Base-by-base conservation (phyloP, 2,329 filamentous ascomycete genomes). In the Aspergillus udagawae region DNA sequence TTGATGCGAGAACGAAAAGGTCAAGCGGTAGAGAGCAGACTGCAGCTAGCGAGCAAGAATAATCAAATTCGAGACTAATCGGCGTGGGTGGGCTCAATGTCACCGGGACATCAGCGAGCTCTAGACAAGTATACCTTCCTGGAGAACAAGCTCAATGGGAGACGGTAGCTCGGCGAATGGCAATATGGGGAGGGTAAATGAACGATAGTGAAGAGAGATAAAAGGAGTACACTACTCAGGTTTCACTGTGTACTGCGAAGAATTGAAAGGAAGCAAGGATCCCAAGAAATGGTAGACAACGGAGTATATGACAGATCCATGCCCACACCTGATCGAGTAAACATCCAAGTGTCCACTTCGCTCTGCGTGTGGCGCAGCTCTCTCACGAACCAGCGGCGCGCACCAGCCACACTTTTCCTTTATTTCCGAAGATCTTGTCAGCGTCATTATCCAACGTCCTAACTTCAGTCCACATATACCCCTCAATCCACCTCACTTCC, bases 91-190 rank as follows among this genome's bases (percentile, higher is more conserved):
- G 23, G 56, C 25, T 53, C 35, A 50, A 54, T 66, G 63, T 68
- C 67, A 62, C 64, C 66, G 62, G 63, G 65, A 62, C 65, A 86
- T 83, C 71, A 80, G 78, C 63, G 70, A 75, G 54, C 54, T 76
- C 83, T 72, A 87, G 25, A 32, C 25, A 52, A 49, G 48, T 48
- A 61, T 48, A 48, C 53, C 27, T 38, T 38, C 5, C 14, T 17
- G 32, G 54, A 49, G 51, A 50, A 54, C 54, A 57, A 52, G 52
- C 49, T 45, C 48, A 53, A 52, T 50, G 41, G 41, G 55, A 42
- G 44, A 35, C 9, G 28, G 28, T 29, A 29, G 28, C 28, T 29
- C 28, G 28, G 28, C 3, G 28, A 29, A 4, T 29, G 28, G 28
- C 10, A 29, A 12, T 4, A 29, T 29, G 28, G 28, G 9, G 3